A percentile compares a stretch with the other conserved stretches of the same genome.
phyloP scores from a whole-genome alignment of 257 asterid genomes.

The Nicotiana benthamiana region DNA sequence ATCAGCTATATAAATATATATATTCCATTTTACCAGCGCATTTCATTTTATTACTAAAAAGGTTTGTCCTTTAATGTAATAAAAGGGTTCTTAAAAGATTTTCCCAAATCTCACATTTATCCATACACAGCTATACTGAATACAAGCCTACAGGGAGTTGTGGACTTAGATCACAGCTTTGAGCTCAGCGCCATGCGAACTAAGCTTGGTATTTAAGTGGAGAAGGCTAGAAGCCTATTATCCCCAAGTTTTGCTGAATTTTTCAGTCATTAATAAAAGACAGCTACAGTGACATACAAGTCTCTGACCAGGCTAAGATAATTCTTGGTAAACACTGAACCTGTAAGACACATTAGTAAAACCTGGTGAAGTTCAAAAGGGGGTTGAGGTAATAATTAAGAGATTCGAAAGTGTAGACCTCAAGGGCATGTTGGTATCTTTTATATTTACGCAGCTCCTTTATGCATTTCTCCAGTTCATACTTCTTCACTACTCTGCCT shows the following conservation, averaged over 20 bases:
- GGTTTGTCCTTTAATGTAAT: background rate
- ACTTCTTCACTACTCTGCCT: slow-evolving; percentile 36
- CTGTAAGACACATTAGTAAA: background rate
- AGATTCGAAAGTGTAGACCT: slow-evolving; percentile 26
- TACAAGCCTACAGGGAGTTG: no score
- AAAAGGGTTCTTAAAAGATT: background rate
- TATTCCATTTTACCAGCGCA: background rate
- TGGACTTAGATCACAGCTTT: no score
- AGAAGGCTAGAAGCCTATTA: no score
- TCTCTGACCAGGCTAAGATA: background rate
- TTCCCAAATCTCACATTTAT: background rate
- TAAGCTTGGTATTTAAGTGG: no score
- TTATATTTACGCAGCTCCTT: slow-evolving; percentile 53
- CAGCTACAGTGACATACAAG: background rate
- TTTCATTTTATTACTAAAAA: background rate
- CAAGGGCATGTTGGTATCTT: slow-evolving; percentile 55
- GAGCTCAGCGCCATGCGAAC: no score
- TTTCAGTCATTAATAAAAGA: no score
- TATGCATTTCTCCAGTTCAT: slow-evolving; percentile 43
- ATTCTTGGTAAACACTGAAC: background rate
- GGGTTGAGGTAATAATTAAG: background rate
- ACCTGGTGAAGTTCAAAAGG: background rate
- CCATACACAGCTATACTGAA: no score
- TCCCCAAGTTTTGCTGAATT: no score
- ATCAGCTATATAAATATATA: background rate